These are phyloP conservation scores for Hapsidospora chrysogenum DNA, from an alignment of 495 filamentous ascomycete genomes.

Conservation along the genomic window DNA sequence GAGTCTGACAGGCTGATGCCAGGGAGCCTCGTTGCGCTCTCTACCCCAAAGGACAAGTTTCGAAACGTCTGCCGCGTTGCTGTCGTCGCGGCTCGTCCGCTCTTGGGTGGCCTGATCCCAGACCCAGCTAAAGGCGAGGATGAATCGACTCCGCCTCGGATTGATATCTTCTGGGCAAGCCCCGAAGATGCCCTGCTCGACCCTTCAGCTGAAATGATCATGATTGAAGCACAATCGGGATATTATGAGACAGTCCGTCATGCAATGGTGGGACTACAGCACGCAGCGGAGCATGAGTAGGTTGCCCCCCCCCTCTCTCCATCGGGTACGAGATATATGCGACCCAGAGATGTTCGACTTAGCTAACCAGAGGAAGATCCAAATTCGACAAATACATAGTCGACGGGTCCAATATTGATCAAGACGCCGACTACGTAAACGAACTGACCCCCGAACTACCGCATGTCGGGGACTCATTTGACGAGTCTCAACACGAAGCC, in stretches of 20 bases:
- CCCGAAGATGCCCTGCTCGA: constrained; percentile 47
- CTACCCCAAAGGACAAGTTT: constrained; percentile 47
- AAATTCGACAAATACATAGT: constrained; percentile 23
- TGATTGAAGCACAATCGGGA: constrained; percentile 55
- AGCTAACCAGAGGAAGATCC: too few species aligned
- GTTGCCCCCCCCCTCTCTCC: too few species aligned
- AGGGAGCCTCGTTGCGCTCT: constrained; percentile 56
- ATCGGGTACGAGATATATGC: too few species aligned
- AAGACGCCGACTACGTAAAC: constrained; percentile 9
- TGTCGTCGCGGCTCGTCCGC: constrained; percentile 52
- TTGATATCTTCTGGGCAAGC: constrained; percentile 59
- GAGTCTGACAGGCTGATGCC: constrained; percentile 56
- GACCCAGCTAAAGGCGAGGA: constrained; percentile 9
- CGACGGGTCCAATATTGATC: constrained; percentile 23
- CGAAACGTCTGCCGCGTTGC: constrained; percentile 50
- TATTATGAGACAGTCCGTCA: constrained; percentile 65
- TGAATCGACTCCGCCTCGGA: constrained; percentile 34
- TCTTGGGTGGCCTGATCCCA: constrained; percentile 35
- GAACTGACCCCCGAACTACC: constrained; percentile 7
- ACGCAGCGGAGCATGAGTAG: constrained; percentile 42
- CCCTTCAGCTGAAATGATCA: constrained; percentile 51
- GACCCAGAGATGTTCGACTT: too few species aligned
- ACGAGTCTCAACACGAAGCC: constrained; percentile 51
- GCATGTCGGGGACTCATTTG: constrained; percentile 30
- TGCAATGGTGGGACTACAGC: constrained; percentile 57